Base-by-base conservation (phyloP, 768 basidiomycete species). In the Phlebiopsis flavidoalba region DNA sequence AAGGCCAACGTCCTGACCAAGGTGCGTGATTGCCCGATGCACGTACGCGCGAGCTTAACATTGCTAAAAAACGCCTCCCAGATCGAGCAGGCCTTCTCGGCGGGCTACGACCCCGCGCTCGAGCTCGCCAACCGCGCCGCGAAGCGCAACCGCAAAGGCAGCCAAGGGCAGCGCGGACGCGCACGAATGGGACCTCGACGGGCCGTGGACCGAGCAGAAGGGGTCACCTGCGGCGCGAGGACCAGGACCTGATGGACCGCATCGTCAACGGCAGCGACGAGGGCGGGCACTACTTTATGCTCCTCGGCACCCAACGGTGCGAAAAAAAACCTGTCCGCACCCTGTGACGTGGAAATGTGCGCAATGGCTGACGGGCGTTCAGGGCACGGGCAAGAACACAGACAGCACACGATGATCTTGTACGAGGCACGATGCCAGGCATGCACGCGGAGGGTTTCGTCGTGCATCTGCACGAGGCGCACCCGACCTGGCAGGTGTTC, bases 401-500 rank as follows among this genome's bases (percentile, higher is more conserved):
- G n/a, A n/a, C n/a, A n/a, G n/a, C n/a, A n/a, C n/a, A n/a, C 87
- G 12, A 89, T 89, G 0, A 88, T 91, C 89, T 83, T 94, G 59
- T 78, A 94, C 57, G 88, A 94, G 59, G 82, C n/a, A n/a, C 89
- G 2, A 93, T 95, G 90, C 73, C 83, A 21, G 77, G 80, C 4
- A 86, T 85, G 64, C 76, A 85, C 57, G 93, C 91, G 4, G 83
- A 85, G 43, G 83, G 89, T 43, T 83, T 89, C 26, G 83, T 87
- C 8, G 81, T 92, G 76, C n/a, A 31, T 31, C 26, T 31, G 26
- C 88, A 86, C 67, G 90, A 91, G 69, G 92, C 88, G 14, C 91
- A 93, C 72, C 89, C 19, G 90, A 93, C 73, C 77, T 95, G 17
- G 90, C n/a, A 93, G 71, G 89, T 95, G 35, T 93, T 95, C 75